phyloP scores from a whole-genome alignment of 176 grass and related monocot species.

The Phragmites australis region DNA sequence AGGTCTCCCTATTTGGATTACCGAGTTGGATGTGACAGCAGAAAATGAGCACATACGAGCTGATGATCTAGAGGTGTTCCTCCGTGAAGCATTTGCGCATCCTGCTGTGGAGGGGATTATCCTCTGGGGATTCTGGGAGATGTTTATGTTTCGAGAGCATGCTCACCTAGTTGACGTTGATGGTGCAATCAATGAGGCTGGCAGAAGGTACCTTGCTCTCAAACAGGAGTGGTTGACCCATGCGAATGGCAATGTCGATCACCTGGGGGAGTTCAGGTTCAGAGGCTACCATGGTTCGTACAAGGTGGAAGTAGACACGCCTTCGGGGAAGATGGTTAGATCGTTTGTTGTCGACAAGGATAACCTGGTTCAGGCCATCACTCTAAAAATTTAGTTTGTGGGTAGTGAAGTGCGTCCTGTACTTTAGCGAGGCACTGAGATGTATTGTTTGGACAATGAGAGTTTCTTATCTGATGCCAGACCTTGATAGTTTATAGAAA shows the following conservation, averaged over 20 bases:
- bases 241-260: conserved; percentile 43
- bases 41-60: conserved; percentile 82
- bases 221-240: conserved; percentile 87
- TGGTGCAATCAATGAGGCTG: conserved; percentile 82
- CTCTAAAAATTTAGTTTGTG: conserved; percentile 44
- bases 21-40: conserved; percentile 82
- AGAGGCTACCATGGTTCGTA: conserved; percentile 88
- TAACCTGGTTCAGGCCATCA: conserved; percentile 53
- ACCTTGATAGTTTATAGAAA: neutral
- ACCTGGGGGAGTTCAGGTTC: conserved; percentile 63
- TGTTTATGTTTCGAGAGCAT: conserved; percentile 82
- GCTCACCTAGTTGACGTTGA: conserved; percentile 77
- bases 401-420: neutral
- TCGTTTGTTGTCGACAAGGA: conserved; percentile 85
- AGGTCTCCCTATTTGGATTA: conserved; percentile 90
- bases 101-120: conserved; percentile 71
- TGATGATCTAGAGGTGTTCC: conserved; percentile 90
- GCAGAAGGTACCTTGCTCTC: conserved; percentile 78
- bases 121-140: conserved; percentile 96
- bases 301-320: conserved; percentile 60
- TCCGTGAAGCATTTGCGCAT: conserved; percentile 82
- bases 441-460: neutral
- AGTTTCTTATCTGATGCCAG: neutral
- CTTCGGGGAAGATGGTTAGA: conserved; percentile 42
- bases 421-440: neutral